Conservation (phyloP, 176 grass and related monocot genomes). For the Saccharum officinarum region DNA sequence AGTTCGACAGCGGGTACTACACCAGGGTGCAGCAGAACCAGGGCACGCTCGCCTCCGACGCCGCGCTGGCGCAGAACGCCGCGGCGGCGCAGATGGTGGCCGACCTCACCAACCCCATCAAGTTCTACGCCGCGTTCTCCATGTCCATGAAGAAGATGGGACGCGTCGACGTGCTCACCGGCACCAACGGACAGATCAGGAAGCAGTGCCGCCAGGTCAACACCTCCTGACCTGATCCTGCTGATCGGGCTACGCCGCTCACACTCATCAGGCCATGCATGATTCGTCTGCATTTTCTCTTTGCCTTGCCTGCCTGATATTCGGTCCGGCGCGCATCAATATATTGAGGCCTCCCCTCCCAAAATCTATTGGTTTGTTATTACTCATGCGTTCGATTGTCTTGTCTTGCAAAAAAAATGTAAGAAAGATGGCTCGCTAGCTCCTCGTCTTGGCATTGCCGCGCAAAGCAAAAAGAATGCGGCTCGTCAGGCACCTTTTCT, state of each 20-base stretch:
- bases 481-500: not conserved
- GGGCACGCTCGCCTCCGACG: conserved; percentile 53
- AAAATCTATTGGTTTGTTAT: conserved; percentile 25
- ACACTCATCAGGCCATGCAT: not conserved
- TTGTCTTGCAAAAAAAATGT: conserved; percentile 17
- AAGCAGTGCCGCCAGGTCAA: conserved; percentile 53
- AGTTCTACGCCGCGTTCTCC: conserved; percentile 53
- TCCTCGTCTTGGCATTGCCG: conserved; percentile 19
- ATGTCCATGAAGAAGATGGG: conserved; percentile 75
- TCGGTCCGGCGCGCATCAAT: conserved; percentile 36
- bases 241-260: too few species aligned
- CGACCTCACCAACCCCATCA: conserved; percentile 38
- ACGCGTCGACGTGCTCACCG: conserved; percentile 50
- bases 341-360: not conserved
- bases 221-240: conserved; percentile 28
- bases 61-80: conserved; percentile 52
- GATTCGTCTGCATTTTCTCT: not conserved
- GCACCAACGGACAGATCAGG: conserved; percentile 43
- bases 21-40: conserved; percentile 32
- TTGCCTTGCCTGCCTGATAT: not conserved
- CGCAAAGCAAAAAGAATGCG: not conserved
- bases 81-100: conserved; percentile 30
- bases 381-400: not conserved
- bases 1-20: conserved; percentile 55
- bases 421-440: conserved; percentile 7